Conservation (phyloP, 805 yeast species). For the Ogataea saltuana region DNA sequence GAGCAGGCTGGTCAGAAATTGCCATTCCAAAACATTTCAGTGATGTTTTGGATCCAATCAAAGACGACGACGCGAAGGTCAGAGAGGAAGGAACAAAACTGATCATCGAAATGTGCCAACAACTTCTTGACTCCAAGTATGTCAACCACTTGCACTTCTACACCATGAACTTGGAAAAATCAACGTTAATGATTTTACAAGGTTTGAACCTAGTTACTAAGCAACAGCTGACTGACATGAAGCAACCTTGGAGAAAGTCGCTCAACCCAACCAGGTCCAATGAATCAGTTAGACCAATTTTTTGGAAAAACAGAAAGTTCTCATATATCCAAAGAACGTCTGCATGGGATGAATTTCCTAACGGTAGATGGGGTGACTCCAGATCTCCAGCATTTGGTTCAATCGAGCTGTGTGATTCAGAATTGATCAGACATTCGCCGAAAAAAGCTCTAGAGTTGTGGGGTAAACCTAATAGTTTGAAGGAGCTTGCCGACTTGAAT, state of each 20-base stretch:
- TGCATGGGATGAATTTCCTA: conserved; percentile 97
- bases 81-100: conserved; percentile 83
- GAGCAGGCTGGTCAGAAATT: conserved; percentile 94
- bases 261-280: conserved; percentile 75
- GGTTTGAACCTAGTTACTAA: conserved; percentile 53
- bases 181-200: conserved; percentile 86
- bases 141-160: conserved; percentile 91
- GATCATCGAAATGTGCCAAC: conserved; percentile 79
- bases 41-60: conserved; percentile 71
- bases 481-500: conserved; percentile 65
- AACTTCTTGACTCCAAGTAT: conserved; percentile 65
- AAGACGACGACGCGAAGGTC: conserved; percentile 87
- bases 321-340: conserved; percentile 87
- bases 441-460: conserved; percentile 80
- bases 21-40: conserved; percentile 73
- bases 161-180: conserved; percentile 95
- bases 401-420: conserved; percentile 76
- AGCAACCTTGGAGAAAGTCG: conserved; percentile 88
- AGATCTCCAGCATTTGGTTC: conserved; percentile 97
- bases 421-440: conserved; percentile 78
- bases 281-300: conserved; percentile 89
- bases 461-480: conserved; percentile 71
- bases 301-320: conserved; percentile 93
- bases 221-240: conserved; percentile 27
- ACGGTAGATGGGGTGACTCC: conserved; percentile 98